Percentiles rank a stretch among this genome's conserved stretches.
Evolutionary conservation across 1,284 basidiomycete genomes (phyloP).

Genomic region (Boletus albobrunnescens): DNA sequence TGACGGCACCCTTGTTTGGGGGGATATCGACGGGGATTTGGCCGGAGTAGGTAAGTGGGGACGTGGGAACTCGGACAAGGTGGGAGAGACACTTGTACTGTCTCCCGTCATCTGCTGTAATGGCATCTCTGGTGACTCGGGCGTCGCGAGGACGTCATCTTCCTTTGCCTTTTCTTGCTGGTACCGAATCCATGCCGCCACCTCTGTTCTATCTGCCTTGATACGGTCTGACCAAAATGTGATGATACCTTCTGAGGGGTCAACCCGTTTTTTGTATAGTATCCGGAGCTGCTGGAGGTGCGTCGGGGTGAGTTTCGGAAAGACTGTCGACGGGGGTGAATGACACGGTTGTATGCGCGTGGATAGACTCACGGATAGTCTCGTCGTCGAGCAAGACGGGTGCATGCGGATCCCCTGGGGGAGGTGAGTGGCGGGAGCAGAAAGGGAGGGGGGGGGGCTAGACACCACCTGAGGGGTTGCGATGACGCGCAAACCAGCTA

Average conservation of each 20-base stretch:
- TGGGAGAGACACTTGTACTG: constrained; percentile 22
- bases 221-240: constrained; percentile 27
- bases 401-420: background rate
- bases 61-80: constrained; percentile 6
- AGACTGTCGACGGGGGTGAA: constrained; percentile 18
- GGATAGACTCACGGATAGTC: constrained; percentile 19
- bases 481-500: constrained; percentile 27
- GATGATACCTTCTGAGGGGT: constrained; percentile 24
- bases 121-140: constrained; percentile 14
- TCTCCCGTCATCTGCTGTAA: background rate
- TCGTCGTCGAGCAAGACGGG: constrained; percentile 23
- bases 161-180: constrained; percentile 27
- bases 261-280: constrained; percentile 13
- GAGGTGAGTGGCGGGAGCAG: background rate
- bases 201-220: constrained; percentile 19
- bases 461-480: constrained; percentile 2
- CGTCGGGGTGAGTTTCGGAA: constrained; percentile 23
- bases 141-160: background rate
- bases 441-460: accelerated
- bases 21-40: constrained; percentile 17
- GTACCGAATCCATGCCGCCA: constrained; percentile 28
- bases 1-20: constrained; percentile 20
- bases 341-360: background rate
- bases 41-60: constrained; percentile 31
- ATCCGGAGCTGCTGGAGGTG: constrained; percentile 25